Conservation (phyloP, 305 asterid species). For the Fraxinus sp. region DNA sequence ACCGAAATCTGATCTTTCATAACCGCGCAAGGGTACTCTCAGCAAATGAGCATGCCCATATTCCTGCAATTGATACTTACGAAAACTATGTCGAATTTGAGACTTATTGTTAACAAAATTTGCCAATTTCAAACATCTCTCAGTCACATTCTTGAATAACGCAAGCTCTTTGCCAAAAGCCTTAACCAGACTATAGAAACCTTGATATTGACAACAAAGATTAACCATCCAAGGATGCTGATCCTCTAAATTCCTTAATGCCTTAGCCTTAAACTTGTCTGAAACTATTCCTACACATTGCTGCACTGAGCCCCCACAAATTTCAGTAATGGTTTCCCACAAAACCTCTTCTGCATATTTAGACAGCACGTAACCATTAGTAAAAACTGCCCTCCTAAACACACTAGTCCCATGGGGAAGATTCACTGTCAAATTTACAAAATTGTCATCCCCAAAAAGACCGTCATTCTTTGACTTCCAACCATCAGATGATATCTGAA, state of each 20-base stretch:
- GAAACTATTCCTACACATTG: conserved; percentile 90
- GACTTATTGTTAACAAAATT: conserved; percentile 65
- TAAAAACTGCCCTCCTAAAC: conserved; percentile 63
- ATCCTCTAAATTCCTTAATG: conserved; percentile 67
- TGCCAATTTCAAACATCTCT: conserved; percentile 63
- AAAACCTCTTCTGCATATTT: conserved; percentile 78
- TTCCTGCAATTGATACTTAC: conserved; percentile 78
- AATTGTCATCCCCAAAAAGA: conserved; percentile 45
- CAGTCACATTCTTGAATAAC: conserved; percentile 57
- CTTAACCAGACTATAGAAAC: conserved; percentile 62
- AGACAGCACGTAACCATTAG: conserved; percentile 56
- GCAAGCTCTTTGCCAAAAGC: conserved; percentile 79
- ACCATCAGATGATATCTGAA: conserved; percentile 80
- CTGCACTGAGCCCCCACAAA: conserved; percentile 58
- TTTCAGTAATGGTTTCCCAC: conserved; percentile 74
- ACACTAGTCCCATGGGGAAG: conserved; percentile 91
- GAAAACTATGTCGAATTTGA: conserved; percentile 61
- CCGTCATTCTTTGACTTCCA: conserved; percentile 56
- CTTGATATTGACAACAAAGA: conserved; percentile 77
- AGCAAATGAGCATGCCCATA: conserved; percentile 63
- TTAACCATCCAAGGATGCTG: conserved; percentile 95
- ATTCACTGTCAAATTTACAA: conserved; percentile 67
- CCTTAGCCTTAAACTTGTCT: conserved; percentile 79
- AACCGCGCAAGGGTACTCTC: conserved; percentile 52
- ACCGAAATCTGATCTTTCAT: conserved; percentile 54